Conservation (phyloP, 495 filamentous ascomycete genomes). For the Penicillium psychrofluorescens region DNA sequence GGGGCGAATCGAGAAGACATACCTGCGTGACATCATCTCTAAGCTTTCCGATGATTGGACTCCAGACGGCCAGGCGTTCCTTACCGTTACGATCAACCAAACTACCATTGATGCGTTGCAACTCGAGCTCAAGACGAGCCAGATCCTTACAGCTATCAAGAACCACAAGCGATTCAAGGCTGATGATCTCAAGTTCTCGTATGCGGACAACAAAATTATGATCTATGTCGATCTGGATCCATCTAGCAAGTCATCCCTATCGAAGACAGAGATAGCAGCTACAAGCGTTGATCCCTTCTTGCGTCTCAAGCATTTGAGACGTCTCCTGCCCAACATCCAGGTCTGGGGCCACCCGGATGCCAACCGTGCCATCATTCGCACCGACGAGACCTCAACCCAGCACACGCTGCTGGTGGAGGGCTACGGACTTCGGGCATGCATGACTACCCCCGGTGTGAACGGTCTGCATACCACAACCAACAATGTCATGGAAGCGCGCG, state of each 20-base stretch:
- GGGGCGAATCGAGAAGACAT: constrained; percentile 72
- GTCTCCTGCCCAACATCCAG: constrained; percentile 67
- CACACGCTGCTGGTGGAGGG: constrained; percentile 85
- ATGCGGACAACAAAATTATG: constrained; percentile 46
- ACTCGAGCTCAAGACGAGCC: constrained; percentile 60
- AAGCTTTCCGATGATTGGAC: constrained; percentile 80
- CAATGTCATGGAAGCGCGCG: constrained; percentile 80
- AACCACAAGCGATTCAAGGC: constrained; percentile 71
- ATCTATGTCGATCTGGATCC: constrained; percentile 52
- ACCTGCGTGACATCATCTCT: constrained; percentile 51
- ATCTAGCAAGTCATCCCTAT: constrained; percentile 41
- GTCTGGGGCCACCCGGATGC: constrained; percentile 85
- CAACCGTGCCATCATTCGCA: constrained; percentile 81
- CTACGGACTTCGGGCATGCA: constrained; percentile 81
- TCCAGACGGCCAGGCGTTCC: constrained; percentile 52
- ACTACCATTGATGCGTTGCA: constrained; percentile 69
- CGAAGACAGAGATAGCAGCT: constrained; percentile 46
- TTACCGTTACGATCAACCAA: constrained; percentile 71
- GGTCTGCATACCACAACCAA: constrained; percentile 69
- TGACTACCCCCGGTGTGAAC: constrained; percentile 84
- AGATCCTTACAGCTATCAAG: constrained; percentile 67
- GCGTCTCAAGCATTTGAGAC: constrained; percentile 76
- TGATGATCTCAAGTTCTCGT: constrained; percentile 43
- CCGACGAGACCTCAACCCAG: constrained; percentile 49
- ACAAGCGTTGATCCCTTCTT: constrained; percentile 66